Evolutionary conservation across 768 basidiomycete species (phyloP).

Genomic region (Boletus subcaerulescens): DNA sequence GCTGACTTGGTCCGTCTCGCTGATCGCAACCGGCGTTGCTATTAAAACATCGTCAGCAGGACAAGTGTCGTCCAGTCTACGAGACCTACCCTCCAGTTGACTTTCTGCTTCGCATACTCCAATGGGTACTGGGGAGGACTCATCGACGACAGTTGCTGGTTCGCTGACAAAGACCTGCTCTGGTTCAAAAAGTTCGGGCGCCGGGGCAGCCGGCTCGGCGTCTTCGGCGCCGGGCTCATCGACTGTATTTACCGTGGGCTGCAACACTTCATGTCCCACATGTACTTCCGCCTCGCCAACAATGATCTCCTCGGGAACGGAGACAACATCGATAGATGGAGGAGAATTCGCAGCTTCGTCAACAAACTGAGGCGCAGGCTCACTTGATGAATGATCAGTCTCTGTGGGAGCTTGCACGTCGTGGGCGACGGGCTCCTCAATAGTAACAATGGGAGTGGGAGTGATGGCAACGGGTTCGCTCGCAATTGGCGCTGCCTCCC

Average conservation of each 20-base stretch:
- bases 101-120: background rate
- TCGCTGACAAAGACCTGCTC: background rate
- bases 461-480: background rate
- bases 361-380: conserved; percentile 8
- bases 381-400: conserved; percentile 1
- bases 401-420: conserved; percentile 1
- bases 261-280: background rate
- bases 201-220: background rate
- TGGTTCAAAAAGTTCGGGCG: background rate
- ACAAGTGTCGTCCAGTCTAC: background rate
- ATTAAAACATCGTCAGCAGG: background rate
- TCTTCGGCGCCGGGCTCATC: background rate
- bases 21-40: background rate
- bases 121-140: background rate
- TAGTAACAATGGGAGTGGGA: background rate
- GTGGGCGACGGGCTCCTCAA: conserved; percentile 1
- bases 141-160: background rate
- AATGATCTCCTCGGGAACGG: background rate
- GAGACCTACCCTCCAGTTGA: background rate
- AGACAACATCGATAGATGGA: background rate
- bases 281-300: background rate
- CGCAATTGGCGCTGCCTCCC: background rate
- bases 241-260: background rate
- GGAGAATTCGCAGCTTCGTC: background rate
- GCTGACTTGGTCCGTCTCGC: background rate